Base-by-base conservation (phyloP, 2,329 filamentous ascomycete genomes). In the Neonectria neomacrospora region DNA sequence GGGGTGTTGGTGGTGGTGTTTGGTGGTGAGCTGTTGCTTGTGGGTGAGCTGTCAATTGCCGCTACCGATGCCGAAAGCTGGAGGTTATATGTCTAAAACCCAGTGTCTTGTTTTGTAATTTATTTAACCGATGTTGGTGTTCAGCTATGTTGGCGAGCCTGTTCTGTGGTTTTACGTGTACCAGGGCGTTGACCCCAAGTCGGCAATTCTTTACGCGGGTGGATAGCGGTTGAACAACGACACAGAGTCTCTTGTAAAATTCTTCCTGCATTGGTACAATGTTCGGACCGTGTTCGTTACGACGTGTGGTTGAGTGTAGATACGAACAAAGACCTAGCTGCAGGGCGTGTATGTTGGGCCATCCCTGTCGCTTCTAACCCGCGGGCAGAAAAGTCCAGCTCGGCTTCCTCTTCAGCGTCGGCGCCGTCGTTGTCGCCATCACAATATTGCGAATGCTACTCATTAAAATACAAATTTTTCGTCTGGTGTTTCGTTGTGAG, bases 391-490 rank as follows among this genome's bases (percentile, higher is more conserved):
- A 71, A 58, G 8, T 71, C 8, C 69, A 71, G 20, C 67, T 71
- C 2, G 63, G 58, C 26, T 54, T 76, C 1, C 63, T 76, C 6
- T 76, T 76, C 37, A 67, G 74, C 61, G 62, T 76, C 5, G 74
- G 71, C 2, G 61, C 64, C 42, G 56, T 76, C 3, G 34, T 76
- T 11, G 73, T 76, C 1, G 67, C 69, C 22, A 71, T 76, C 11
- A 76, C 74, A 7, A 69, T 76, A 18, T 54, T 76, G 16, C 74
- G 74, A 5, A 50, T 76, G 0, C 74, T 74, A 5, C 65, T 76
- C 16, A 76, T 76, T 22, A n/a, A n/a, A n/a, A n/a, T n/a, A n/a
- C n/a, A n/a, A n/a, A n/a, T n/a, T n/a, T n/a, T n/a, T n/a, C 23
- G 6, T 3, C 23, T 6, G 6, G 6, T 26, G 28, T 10, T 7